Evolutionary conservation across 345 rosid genomes (phyloP), one percentile per base, ranked within the genome.

Genomic region (Abelmoschus esculentus): DNA sequence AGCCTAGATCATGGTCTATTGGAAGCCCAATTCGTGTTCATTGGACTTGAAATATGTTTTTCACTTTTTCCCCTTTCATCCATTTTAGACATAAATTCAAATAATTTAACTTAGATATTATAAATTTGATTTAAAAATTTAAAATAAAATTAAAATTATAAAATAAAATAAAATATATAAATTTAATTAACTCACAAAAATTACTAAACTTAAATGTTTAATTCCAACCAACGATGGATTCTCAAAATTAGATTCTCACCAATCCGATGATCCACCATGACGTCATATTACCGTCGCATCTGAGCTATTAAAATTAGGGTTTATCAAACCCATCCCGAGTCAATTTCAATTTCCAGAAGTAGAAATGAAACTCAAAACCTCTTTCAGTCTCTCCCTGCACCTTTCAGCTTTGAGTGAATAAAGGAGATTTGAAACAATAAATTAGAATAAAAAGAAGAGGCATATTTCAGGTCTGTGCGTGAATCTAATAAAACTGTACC

Each of bases 381-480:
- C 65, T 28, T 32, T 36, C 28, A n/a, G 2, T 61, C 11, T 49
- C 53, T 49, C 53, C 53, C 53, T 49, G 53, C 13, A 14, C 47
- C 7, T 17, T 36, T 29, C 66, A 1, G 14, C 1, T 38, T 17
- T 38, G 29, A 26, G 28, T 4, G 28, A 17, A 11, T 4, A 18
- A 62, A 18, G 3, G 47, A 32, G 11, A 47, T 18, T 17, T 17
- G 17, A 4, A 38, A 18, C 46, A 10, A 74, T 34, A 61, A 22
- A 22, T 22, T 22, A 22, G 40, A 32, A 6, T 0, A 17, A 47
- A 67, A 46, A 1, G 74, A 76, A 74, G 72, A 79, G 83, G 29
- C 77, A 67, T 11, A 70, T 82, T 74, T 66, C 83, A 72, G 66
- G 85, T 74, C 79, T 82, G 81, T 79, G 83, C 80, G 79, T 72